These are phyloP conservation scores for Escovopsis weberi DNA, from an alignment of 2,329 filamentous ascomycete species.

Conservation along the genomic window DNA sequence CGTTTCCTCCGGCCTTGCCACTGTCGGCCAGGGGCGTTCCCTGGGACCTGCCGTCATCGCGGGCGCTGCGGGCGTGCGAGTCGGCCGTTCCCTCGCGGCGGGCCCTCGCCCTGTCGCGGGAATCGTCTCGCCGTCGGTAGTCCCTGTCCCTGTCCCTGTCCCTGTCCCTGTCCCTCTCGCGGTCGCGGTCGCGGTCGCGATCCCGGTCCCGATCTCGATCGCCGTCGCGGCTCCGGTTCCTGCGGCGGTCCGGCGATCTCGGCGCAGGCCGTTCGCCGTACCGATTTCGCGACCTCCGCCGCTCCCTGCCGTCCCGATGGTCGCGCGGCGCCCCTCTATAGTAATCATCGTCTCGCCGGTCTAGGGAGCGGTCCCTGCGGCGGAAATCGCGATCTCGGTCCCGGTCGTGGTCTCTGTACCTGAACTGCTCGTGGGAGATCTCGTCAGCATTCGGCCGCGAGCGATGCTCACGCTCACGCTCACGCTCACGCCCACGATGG, in stretches of 20 bases:
- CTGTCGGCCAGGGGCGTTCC: constrained; percentile 36
- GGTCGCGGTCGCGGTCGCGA: constrained; percentile 39
- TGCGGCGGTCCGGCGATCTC: constrained; percentile 41
- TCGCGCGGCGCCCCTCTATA: constrained; percentile 49
- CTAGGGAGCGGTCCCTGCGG: constrained; percentile 55
- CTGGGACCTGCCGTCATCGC: constrained; percentile 44
- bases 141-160: constrained; percentile 44
- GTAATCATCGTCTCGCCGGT: constrained; percentile 50
- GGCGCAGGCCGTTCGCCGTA: constrained; percentile 37
- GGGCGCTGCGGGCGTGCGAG: constrained; percentile 49
- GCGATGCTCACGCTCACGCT: background rate
- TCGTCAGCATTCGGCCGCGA: constrained; percentile 24
- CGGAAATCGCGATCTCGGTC: constrained; percentile 41
- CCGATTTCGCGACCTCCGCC: constrained; percentile 49
- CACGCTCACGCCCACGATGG: background rate
- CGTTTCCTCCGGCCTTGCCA: constrained; percentile 23
- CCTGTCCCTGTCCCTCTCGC: constrained; percentile 40
- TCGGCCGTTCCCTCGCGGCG: constrained; percentile 59
- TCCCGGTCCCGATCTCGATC: constrained; percentile 31
- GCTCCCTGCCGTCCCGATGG: constrained; percentile 33
- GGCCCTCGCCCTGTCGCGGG: constrained; percentile 48
- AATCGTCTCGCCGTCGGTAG: constrained; percentile 59
- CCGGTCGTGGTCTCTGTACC: constrained; percentile 40
- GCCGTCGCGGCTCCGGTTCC: constrained; percentile 46
- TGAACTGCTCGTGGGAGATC: constrained; percentile 30